These are phyloP conservation scores for Porcisia hertigi DNA, from an alignment of 208 protist genomes.

Conservation along the genomic window DNA sequence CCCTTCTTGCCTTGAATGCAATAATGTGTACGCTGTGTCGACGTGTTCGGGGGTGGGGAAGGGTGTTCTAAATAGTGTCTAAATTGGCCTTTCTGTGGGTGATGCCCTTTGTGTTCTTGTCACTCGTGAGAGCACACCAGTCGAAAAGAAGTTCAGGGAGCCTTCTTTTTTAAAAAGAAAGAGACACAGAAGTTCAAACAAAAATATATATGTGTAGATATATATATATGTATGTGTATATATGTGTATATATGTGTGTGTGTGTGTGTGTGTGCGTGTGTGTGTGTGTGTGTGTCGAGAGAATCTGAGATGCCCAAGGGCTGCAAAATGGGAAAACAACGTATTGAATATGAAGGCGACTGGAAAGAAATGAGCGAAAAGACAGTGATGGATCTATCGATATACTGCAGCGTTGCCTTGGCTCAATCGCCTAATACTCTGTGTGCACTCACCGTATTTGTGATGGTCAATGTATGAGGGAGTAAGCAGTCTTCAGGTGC, in stretches of 20 bases:
- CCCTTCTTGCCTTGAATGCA: no score
- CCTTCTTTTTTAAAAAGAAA: background rate
- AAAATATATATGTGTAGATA: background rate
- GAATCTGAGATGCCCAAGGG: background rate
- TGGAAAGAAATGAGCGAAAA: background rate
- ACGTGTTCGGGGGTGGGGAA: no score
- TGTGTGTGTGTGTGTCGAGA: background rate
- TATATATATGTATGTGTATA: no score
- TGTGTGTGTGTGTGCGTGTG: background rate
- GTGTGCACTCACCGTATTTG: background rate
- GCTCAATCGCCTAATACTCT: background rate
- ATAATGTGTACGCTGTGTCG: no score
- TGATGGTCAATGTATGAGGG: background rate
- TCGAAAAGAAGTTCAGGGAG: background rate
- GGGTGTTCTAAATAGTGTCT: no score
- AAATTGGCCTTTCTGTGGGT: no score
- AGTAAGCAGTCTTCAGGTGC: background rate
- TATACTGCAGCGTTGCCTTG: slow-evolving; percentile 1
- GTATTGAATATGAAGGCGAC: background rate
- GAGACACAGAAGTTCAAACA: background rate
- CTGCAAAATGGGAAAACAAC: background rate
- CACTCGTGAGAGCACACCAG: background rate
- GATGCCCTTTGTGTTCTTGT: background rate
- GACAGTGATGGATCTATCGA: background rate
- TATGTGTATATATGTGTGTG: background rate